Base-by-base conservation (phyloP, 305 asterid genomes). In the Stenogyne calaminthoides region DNA sequence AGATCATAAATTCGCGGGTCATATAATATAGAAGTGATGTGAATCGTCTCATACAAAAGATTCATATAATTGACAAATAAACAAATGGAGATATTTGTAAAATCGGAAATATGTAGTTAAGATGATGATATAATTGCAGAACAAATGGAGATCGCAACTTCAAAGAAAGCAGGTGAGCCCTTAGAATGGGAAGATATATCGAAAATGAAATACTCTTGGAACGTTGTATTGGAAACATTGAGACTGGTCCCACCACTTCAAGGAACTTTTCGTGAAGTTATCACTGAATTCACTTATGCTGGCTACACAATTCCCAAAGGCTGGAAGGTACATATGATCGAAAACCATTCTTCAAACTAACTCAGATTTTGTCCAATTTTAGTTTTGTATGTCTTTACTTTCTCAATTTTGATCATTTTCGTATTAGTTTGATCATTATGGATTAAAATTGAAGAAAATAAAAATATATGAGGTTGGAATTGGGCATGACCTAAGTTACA, bases 301-400 rank as follows among this genome's bases (percentile, higher is more conserved):
- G 89, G 93, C 36, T 88, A 88, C 80, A 84, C 89, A 0, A 64
- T 88, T 37, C 91, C 91, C 9, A 88, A 81, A 58, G 93, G 89
- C 3, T 88, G 93, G 93, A 88, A 86, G 93, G 91, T 85, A 36
- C 0, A 32, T 32, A 5, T 6, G 5, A 34, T 5, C 8, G 5
- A 3, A 34, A 34, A 1, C 8, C 8, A 3, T 34, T 34, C 39
- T 22, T 22, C 2, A 22, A 22, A 22, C 2, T 22, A 22, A 22
- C 25, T 22, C 25, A 22, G 2, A 22, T 1, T 22, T 2, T 22
- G 2, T 1, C 25, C 25, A 22, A 22, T 1, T 22, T 22, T 22
- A 22, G 25, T 1, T 22, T 2, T 22, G 25, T 22, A 1, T 22
- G 2, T 22, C 2, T 22, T 22, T 22, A 22, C 1, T 22, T 22